phyloP scores from a whole-genome alignment of 768 basidiomycete genomes.

The Tricholoma matsutake region DNA sequence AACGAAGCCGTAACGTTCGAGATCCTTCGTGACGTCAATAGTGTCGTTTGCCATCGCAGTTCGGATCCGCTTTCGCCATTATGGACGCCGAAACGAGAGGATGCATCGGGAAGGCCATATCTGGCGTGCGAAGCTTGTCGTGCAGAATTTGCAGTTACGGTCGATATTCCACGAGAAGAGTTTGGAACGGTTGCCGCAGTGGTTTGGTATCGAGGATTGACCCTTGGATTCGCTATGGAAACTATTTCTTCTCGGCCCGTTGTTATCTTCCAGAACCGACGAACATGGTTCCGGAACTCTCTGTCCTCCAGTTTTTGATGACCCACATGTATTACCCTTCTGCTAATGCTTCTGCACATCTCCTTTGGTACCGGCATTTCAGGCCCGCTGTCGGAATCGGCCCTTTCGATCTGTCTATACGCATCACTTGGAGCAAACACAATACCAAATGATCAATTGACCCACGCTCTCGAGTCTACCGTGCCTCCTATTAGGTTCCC shows the following conservation, averaged over 20 bases:
- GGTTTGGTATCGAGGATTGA: slow-evolving; percentile 55
- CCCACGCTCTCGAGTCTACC: neutral
- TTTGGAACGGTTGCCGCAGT: slow-evolving; percentile 58
- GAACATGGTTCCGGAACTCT: neutral
- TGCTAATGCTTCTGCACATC: neutral
- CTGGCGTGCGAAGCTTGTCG: slow-evolving; percentile 64
- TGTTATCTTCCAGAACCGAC: neutral
- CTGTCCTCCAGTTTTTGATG: neutral
- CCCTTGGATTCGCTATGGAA: neutral
- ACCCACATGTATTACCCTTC: neutral
- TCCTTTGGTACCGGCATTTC: neutral
- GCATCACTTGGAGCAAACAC: neutral
- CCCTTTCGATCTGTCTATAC: neutral
- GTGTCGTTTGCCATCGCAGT: slow-evolving; percentile 59
- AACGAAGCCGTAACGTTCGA: slow-evolving; percentile 72
- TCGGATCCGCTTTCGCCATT: slow-evolving; percentile 70
- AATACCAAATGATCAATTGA: slow-evolving; percentile 10
- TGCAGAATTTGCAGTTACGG: slow-evolving; percentile 56
- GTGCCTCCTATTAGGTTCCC: slow-evolving; percentile 2
- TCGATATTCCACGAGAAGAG: slow-evolving; percentile 56
- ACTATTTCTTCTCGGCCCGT: neutral
- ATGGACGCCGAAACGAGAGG: slow-evolving; percentile 55
- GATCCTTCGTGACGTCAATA: slow-evolving; percentile 70
- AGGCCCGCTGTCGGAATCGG: neutral
- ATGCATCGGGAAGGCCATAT: slow-evolving; percentile 39